Evolutionary conservation across 768 basidiomycete genomes (phyloP), one percentile per base, ranked within the genome.

Genomic region (Boletus pseudopeckii): DNA sequence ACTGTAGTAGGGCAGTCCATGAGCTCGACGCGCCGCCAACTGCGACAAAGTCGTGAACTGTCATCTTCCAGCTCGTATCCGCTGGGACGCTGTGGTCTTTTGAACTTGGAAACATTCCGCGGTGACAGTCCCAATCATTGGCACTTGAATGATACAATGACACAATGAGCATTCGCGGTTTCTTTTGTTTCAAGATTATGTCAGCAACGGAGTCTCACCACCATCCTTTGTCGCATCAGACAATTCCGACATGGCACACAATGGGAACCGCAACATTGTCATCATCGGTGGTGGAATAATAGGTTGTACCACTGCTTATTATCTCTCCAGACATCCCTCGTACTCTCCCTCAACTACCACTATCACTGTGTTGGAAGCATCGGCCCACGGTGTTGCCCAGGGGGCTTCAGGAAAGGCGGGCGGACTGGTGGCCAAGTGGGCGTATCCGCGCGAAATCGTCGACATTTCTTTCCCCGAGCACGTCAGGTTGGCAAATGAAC

Each of bases 241-340:
- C 45, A n/a, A n/a, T n/a, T n/a, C n/a, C n/a, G n/a, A n/a, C n/a
- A 22, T 24, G 24, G 24, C 24, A 24, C 24, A 65, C n/a, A n/a
- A n/a, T n/a, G n/a, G n/a, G n/a, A n/a, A n/a, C 39, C 62, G 56
- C 39, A 60, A 81, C 45, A 84, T 94, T 50, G 79, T 90, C 30
- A 81, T 95, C 55, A 77, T 95, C 55, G 92, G 92, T 26, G 92
- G 85, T 20, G 92, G 92, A 0, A 92, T 94, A 59, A 87, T 93
- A 38, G 92, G 92, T 9, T 84, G 86, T 53, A 86, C 86, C 1
- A 88, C 85, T 0, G 90, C 91, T 14, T 93, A 90, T 73, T 92
- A 88, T 68, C 76, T 92, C 48, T 73, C 86, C 14, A 76, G 76
- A 22, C 83, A 86, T 56, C 79, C 81, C 4, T 71, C 68, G 9